A percentile compares a stretch with the other conserved stretches of the same genome.
Evolutionary conservation across 345 rosid genomes (phyloP).

Genomic region (Murraya paniculata): DNA sequence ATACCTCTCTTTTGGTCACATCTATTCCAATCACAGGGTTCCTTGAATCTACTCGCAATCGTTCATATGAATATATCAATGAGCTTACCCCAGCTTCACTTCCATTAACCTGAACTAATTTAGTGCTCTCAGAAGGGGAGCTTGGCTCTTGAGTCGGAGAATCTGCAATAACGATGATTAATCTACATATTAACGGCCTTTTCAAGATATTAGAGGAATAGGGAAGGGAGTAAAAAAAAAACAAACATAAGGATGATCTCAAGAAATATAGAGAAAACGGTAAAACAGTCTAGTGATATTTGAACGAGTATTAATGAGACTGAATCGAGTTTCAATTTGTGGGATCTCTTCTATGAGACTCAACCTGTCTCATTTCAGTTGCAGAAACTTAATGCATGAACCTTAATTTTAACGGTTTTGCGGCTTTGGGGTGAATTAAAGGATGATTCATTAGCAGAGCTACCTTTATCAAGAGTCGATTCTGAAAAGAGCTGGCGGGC

Average conservation of each 20-base stretch:
- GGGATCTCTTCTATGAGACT: background rate
- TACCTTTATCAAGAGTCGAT: conserved; percentile 36
- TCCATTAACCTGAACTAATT: conserved; percentile 21
- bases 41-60: conserved; percentile 46
- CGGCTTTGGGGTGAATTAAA: background rate
- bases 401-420: background rate
- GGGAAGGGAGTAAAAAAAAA: no score
- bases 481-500: conserved; percentile 49
- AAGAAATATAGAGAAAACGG: background rate
- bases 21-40: conserved; percentile 57
- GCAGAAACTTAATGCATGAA: background rate
- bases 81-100: conserved; percentile 23
- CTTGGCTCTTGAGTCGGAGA: conserved; percentile 25
- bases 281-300: background rate
- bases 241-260: background rate
- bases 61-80: conserved; percentile 45
- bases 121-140: conserved; percentile 15
- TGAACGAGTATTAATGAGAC: background rate
- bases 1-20: conserved; percentile 68
- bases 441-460: conserved; percentile 33
- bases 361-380: background rate
- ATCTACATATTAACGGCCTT: background rate
- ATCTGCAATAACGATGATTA: conserved; percentile 32
- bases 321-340: background rate
- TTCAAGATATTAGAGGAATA: background rate